A percentile compares a stretch with the other conserved stretches of the same genome.
phyloP scores from a whole-genome alignment of 1,284 basidiomycete species.

The Farysia itapuensis region DNA sequence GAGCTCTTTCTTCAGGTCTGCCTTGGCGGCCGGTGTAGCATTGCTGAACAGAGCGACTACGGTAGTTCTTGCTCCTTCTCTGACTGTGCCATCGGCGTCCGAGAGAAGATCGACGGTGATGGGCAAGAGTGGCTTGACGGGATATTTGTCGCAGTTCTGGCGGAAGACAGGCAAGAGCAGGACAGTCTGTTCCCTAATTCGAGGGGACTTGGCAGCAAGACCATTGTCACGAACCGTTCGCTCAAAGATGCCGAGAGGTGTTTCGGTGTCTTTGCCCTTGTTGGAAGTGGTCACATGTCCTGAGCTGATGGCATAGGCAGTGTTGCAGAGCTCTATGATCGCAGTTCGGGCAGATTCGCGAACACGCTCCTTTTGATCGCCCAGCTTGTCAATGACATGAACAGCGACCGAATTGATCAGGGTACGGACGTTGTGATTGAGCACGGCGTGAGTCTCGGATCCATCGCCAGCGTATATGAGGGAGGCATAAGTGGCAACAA shows the following conservation, averaged over 20 bases:
- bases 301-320: slow-evolving; percentile 67
- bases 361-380: slow-evolving; percentile 73
- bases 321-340: slow-evolving; percentile 71
- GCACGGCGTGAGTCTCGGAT: slow-evolving; percentile 12
- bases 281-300: slow-evolving; percentile 61
- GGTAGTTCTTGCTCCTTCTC: slow-evolving; percentile 78
- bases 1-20: slow-evolving; percentile 91
- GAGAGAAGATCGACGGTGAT: slow-evolving; percentile 80
- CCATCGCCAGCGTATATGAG: slow-evolving; percentile 27
- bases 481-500: slow-evolving; percentile 48
- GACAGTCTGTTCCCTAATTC: slow-evolving; percentile 65
- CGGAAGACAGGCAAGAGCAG: slow-evolving; percentile 30
- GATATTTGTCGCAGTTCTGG: slow-evolving; percentile 64
- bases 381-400: slow-evolving; percentile 77
- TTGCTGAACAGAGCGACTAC: slow-evolving; percentile 82
- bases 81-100: slow-evolving; percentile 85
- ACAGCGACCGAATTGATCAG: slow-evolving; percentile 69
- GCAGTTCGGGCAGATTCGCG: slow-evolving; percentile 75
- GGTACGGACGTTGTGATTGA: slow-evolving; percentile 32
- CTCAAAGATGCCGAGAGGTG: slow-evolving; percentile 74
- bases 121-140: slow-evolving; percentile 78
- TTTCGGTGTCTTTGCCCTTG: slow-evolving; percentile 74
- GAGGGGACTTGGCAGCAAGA: slow-evolving; percentile 68
- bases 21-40: slow-evolving; percentile 76
- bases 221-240: slow-evolving; percentile 73